Base-by-base conservation (phyloP, 169 alveolate species). In the Cryptosporidium sp. region DNA sequence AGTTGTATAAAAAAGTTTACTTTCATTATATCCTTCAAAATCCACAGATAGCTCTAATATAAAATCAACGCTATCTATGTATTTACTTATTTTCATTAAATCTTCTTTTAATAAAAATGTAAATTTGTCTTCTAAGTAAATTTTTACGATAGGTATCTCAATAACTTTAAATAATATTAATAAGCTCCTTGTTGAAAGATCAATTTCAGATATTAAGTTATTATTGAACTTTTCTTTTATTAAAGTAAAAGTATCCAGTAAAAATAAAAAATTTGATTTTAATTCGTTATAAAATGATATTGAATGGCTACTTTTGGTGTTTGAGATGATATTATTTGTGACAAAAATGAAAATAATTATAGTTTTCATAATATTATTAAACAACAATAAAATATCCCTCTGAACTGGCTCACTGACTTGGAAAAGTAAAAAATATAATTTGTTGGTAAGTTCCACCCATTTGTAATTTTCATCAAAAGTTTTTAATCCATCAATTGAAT, bases 71-170 rank as follows among this genome's bases (percentile, higher is more conserved):
- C 8, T 26, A 6, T 31, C 71, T n/a, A 14, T 3, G 55, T 73
- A 73, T 41, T 58, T 50, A 16, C n/a, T 33, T 58, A 73, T n/a
- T 31, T 73, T 37, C 33, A 52, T 12, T n/a, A 73, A 12, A 73
- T 12, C 58, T 31, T 52, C 86, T 29, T 73, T 43, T 8, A 73
- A 73, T 14, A 23, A n/a, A 35, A 73, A 18, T 10, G 31, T 2
- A 55, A 73, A n/a, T 18, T 4, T 35, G 5, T 23, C 33, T 23
- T 73, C 70, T 21, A 37, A 73, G 31, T 37, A 73, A 33, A 73
- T 31, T 35, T 73, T 29, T 35, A 73, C 68, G 6, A 52, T 29
- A 18, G 59, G 68, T 55, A 73, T 73, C 33, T 73, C 68, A 23
- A 59, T 3, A 3, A 73, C 31, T 26, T 23, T 73, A 37, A 73